Base-by-base conservation (phyloP, 2,329 filamentous ascomycete genomes). In the Pseudocercospora fuligena region DNA sequence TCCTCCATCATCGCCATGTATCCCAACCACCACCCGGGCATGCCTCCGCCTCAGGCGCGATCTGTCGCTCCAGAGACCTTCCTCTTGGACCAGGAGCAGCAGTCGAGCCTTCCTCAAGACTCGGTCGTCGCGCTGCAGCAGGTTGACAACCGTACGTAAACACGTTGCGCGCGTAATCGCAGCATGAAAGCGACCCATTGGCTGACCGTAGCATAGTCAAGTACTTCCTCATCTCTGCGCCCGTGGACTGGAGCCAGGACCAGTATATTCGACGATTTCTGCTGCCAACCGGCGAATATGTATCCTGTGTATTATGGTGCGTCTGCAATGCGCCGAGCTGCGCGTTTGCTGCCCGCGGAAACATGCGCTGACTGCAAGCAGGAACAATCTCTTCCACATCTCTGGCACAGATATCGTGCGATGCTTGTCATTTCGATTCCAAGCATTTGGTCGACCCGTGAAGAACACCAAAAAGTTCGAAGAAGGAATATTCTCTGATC, bases 391-490 rank as follows among this genome's bases (percentile, higher is more conserved):
- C 75, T 99, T 99, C 81, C 95, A 99, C 86, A 97, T 99, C 77
- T 98, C 95, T 27, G 95, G 95, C 70, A 99, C 95, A 73, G 95
- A 99, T 81, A 99, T 99, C 77, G 95, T 99, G 69, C 90, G 95
- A 87, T 99, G 95, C 78, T 88, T 99, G 54, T 96, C 95, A 7
- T 99, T 99, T 84, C 88, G 95, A 78, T 99, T 99, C 83, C 95
- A 98, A 84, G 95, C 95, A 60, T 99, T 99, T 78, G 95, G 95
- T 75, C 92, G 95, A 65, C 95, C 95, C 0, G 95, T 99, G 69
- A 98, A 97, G 87, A 99, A 99, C 85, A 96, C 94, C 47, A 99
- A 99, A 85, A 99, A 99, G 82, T 99, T 99, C 78, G 95, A 99
- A 82, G 95, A 99, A 82, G 95, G 95, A 74, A 98, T 99, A 82